Base-by-base conservation (phyloP, 805 yeast genomes). In the Phaffomyces thermotolerans region DNA sequence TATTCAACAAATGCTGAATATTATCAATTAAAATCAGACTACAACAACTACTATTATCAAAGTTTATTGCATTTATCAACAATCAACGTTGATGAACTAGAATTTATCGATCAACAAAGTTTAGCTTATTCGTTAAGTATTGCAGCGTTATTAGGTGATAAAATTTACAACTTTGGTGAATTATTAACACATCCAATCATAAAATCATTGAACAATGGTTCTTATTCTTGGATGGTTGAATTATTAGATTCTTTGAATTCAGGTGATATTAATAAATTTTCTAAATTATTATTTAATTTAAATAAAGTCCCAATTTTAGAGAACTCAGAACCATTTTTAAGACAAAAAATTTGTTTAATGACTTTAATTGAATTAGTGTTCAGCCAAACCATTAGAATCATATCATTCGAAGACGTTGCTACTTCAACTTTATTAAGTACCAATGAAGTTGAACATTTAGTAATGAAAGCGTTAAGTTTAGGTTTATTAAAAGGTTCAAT, bases 161-260 rank as follows among this genome's bases (percentile, higher is more conserved):
- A 78, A 57, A 86, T 91, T 54, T 93, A 88, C 71, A 93, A 91
- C 67, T 93, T 93, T 64, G 98, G 98, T 41, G 99, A 93, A 66
- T 75, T 93, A 50, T 74, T 93, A 48, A 79, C 89, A 62, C 98
- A 91, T 64, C 95, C 93, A 36, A 79, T 91, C 38, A 15, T 43
- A 6, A 31, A 43, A 17, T 43, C 43, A 5, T 75, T 89, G 63
- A 60, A 68, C 35, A 63, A 70, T 34, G 72, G 84, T 35, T 51
- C 61, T 18, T 66, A 67, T 24, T 71, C 67, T 41, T 88, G 96
- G 95, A 68, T 93, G 48, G 76, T 79, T 49, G 75, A 81, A 39
- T 66, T 90, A 49, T 71, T 93, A 41, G 68, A 78, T 46, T 72
- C 84, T 23, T 71, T 93, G 56, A 88, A 89, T 59, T 66, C 78